phyloP scores from a whole-genome alignment of 306 rosid species.

The Fagus sylvatica region DNA sequence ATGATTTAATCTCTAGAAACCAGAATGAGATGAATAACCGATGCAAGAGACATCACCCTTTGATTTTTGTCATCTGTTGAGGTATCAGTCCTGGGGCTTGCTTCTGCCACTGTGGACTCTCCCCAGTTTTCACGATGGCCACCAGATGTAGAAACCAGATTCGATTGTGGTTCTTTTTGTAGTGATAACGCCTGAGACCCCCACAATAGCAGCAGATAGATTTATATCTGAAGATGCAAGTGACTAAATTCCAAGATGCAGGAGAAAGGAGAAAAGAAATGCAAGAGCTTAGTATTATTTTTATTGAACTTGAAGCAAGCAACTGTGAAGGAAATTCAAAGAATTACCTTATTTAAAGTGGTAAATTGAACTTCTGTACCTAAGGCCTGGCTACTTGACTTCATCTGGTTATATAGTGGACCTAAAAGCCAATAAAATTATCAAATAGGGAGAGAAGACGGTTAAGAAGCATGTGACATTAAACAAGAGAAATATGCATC shows the following conservation, averaged over 20 bases:
- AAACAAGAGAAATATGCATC: background rate
- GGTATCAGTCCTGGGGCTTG: slow-evolving; percentile 82
- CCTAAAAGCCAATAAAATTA: slow-evolving; percentile 40
- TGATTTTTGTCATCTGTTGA: slow-evolving; percentile 89
- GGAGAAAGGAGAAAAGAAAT: slow-evolving; percentile 8
- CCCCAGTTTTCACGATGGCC: slow-evolving; percentile 92
- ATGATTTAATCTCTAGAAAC: slow-evolving; percentile 18
- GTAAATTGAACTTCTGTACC: slow-evolving; percentile 71
- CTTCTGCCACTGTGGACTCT: slow-evolving; percentile 81
- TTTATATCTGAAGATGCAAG: slow-evolving; percentile 56
- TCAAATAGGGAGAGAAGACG: slow-evolving; percentile 9
- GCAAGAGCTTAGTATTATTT: background rate
- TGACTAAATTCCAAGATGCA: slow-evolving; percentile 42
- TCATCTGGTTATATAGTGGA: slow-evolving; percentile 69
- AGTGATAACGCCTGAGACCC: slow-evolving; percentile 55
- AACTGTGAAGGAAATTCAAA: slow-evolving; percentile 11
- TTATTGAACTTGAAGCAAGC: slow-evolving; percentile 24
- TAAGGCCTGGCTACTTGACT: slow-evolving; percentile 56
- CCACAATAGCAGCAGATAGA: slow-evolving; percentile 47
- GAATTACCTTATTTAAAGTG: slow-evolving; percentile 60
- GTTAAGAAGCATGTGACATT: slow-evolving; percentile 8
- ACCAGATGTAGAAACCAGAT: slow-evolving; percentile 57
- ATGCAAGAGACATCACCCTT: slow-evolving; percentile 50
- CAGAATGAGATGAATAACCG: slow-evolving; percentile 6
- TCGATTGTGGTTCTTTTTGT: slow-evolving; percentile 53